phyloP scores from a whole-genome alignment of 805 yeast species.

The Lipomyces kockii region DNA sequence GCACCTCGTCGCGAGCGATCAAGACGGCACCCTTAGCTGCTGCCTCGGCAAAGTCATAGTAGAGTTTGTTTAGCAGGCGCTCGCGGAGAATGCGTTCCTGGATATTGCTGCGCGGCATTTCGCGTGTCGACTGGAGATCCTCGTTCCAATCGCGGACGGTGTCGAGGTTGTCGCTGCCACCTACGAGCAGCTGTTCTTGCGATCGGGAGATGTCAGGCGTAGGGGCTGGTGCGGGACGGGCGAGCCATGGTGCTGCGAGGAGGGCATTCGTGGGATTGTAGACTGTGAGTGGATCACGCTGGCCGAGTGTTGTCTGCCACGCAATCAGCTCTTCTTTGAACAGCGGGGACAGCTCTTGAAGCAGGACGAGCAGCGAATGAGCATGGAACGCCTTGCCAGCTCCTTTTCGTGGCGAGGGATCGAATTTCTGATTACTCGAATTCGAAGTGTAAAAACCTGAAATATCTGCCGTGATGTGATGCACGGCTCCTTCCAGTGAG shows the following conservation, averaged over 20 bases:
- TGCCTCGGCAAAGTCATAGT: constrained; percentile 73
- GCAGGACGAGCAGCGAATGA: constrained; percentile 63
- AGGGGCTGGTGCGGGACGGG: constrained; percentile 42
- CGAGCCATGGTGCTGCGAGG: constrained; percentile 79
- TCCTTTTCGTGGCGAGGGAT: constrained; percentile 56
- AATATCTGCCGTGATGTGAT: constrained; percentile 76
- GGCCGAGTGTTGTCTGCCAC: constrained; percentile 52
- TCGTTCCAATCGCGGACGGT: constrained; percentile 82
- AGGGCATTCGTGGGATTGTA: constrained; percentile 64
- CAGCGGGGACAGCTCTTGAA: constrained; percentile 67
- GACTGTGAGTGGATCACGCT: constrained; percentile 43
- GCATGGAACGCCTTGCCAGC: constrained; percentile 16
- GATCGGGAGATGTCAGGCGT: constrained; percentile 64
- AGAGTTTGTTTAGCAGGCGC: constrained; percentile 67
- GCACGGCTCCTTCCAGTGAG: constrained; percentile 80
- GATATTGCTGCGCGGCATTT: constrained; percentile 60
- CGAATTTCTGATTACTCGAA: constrained; percentile 69
- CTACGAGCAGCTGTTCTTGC: constrained; percentile 58
- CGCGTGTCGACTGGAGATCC: constrained; percentile 82
- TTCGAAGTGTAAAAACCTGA: constrained; percentile 81
- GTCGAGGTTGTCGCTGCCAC: constrained; percentile 66
- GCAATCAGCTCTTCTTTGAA: constrained; percentile 58
- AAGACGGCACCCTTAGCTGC: constrained; percentile 82
- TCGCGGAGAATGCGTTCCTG: constrained; percentile 77
- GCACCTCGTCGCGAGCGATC: constrained; percentile 71